These are phyloP conservation scores for Rosa chinensis DNA, from an alignment of 306 rosid genomes.

Conservation along the genomic window DNA sequence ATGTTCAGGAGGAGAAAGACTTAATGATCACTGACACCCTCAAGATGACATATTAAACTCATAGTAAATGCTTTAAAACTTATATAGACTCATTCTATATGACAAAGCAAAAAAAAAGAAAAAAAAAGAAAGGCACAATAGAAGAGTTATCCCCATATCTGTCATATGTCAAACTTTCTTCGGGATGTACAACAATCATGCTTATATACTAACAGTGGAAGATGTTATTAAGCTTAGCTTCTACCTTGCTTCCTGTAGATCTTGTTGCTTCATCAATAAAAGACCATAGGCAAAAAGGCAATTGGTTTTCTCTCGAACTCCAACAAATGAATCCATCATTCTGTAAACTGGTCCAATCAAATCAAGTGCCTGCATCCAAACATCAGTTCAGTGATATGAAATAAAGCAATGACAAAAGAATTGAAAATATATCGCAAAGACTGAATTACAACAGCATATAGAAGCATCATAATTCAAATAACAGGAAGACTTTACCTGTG, in stretches of 20 bases:
- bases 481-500: constrained; percentile 55
- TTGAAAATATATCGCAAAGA: constrained; percentile 11
- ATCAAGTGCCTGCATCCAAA: constrained; percentile 84
- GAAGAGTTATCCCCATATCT: not conserved
- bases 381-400: constrained; percentile 25
- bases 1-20: not conserved
- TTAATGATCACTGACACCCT: not conserved
- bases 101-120: not conserved
- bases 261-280: constrained; percentile 87
- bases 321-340: constrained; percentile 94
- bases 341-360: constrained; percentile 86
- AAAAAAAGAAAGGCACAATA: not conserved
- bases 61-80: not conserved
- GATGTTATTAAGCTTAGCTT: constrained; percentile 16
- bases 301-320: constrained; percentile 94
- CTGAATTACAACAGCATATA: constrained; percentile 14
- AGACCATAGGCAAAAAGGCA: constrained; percentile 93
- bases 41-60: not conserved
- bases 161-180: constrained; percentile 6
- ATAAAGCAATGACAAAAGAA: constrained; percentile 4
- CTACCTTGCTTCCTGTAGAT: constrained; percentile 95
- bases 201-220: constrained; percentile 3
- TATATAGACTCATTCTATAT: not conserved
- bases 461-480: constrained; percentile 4
- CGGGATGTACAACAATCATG: not conserved